These are phyloP conservation scores for Tilletia caries DNA, from an alignment of 1,284 basidiomycete genomes.

Conservation along the genomic window DNA sequence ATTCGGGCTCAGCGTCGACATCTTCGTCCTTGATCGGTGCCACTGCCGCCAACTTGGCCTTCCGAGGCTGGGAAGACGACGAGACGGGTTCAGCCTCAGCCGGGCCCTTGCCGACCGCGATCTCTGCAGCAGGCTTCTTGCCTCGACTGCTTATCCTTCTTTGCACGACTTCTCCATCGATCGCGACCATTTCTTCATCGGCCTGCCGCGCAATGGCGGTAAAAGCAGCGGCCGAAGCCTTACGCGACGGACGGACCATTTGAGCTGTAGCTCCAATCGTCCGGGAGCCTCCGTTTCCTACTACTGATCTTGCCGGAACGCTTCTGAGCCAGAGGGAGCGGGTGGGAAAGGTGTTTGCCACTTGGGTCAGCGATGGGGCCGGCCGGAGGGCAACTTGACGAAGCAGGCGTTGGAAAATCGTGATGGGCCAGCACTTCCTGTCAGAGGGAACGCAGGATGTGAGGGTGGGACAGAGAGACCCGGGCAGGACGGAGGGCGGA, in stretches of 20 bases:
- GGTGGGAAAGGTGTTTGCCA: too few relatives aligned
- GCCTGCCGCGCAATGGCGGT: slow-evolving; percentile 5
- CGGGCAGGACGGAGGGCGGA: too few relatives aligned
- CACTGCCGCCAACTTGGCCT: not conserved
- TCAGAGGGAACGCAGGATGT: too few relatives aligned
- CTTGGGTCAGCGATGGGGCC: too few relatives aligned
- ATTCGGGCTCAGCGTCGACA: not conserved
- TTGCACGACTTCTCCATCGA: not conserved
- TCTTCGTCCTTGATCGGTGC: not conserved
- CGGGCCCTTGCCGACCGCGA: not conserved
- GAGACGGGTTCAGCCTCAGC: not conserved
- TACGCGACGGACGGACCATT: not conserved
- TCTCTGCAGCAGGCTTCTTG: not conserved
- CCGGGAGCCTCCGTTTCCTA: too few relatives aligned
- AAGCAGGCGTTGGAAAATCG: too few relatives aligned
- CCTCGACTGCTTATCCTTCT: not conserved
- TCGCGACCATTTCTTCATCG: not conserved
- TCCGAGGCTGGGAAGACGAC: not conserved
- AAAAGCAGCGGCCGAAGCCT: slow-evolving; percentile 7
- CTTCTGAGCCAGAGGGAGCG: too few relatives aligned
- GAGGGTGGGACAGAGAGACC: too few relatives aligned
- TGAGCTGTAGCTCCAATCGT: too few relatives aligned
- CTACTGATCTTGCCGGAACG: too few relatives aligned
- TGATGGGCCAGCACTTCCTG: too few relatives aligned
- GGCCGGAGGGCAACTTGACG: too few relatives aligned